Conservation (phyloP, 164 flowering plant species). For the Platanus orientalis region DNA sequence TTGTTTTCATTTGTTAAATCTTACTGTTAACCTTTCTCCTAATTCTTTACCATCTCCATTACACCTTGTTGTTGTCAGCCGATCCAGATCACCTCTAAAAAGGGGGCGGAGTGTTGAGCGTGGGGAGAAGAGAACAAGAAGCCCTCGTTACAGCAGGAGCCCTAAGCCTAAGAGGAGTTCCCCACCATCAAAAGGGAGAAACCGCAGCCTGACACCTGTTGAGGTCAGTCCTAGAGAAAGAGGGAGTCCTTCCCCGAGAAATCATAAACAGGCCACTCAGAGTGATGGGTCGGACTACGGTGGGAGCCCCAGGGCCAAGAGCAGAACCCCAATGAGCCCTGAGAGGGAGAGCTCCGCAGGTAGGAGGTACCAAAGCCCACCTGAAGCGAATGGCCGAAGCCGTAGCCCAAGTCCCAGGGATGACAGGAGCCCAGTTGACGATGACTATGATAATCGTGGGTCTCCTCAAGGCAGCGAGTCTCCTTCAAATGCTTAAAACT, state of each 20-base stretch:
- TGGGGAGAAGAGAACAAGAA: slow-evolving; percentile 49
- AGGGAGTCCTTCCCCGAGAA: slow-evolving; percentile 20
- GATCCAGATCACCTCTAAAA: slow-evolving; percentile 61
- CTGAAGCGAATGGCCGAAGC: slow-evolving; percentile 38
- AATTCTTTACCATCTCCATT: no score
- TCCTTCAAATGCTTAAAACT: slow-evolving; percentile 15
- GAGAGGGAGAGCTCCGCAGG: slow-evolving; percentile 20
- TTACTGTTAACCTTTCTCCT: no score
- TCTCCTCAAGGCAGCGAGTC: slow-evolving; percentile 39
- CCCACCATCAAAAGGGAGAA: slow-evolving; percentile 48
- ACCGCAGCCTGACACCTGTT: slow-evolving; percentile 49
- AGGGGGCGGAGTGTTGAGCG: slow-evolving; percentile 41
- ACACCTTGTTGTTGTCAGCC: slow-evolving; percentile 41
- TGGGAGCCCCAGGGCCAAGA: slow-evolving; percentile 47
- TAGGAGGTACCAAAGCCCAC: slow-evolving; percentile 28
- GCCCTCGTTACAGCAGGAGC: slow-evolving; percentile 50
- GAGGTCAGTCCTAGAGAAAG: slow-evolving; percentile 41
- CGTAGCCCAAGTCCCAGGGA: slow-evolving; percentile 34
- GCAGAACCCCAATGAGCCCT: slow-evolving; percentile 40
- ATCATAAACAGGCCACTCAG: no score
- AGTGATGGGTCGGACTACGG: slow-evolving; percentile 47
- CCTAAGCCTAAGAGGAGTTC: slow-evolving; percentile 42
- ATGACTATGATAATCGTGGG: slow-evolving; percentile 27
- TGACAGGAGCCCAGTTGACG: slow-evolving; percentile 42
- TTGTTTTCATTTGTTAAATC: no score